Conservation (phyloP, 1,284 basidiomycete genomes). For the Erythrobasidium hasegawianum region DNA sequence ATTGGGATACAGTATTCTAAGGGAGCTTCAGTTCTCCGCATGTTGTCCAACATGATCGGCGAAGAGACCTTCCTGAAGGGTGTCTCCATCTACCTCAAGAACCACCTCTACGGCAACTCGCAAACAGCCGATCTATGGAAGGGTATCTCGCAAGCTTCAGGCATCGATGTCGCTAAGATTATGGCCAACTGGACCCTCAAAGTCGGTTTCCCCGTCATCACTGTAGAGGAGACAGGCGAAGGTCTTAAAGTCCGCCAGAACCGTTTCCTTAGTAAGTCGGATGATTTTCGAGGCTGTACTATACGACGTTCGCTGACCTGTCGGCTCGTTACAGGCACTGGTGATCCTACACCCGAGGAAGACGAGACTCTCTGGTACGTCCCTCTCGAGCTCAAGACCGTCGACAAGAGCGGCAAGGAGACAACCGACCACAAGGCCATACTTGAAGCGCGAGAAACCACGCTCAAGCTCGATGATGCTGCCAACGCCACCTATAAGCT, state of each 20-base stretch:
- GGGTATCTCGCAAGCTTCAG: slow-evolving; percentile 75
- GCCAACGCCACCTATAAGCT: slow-evolving; percentile 69
- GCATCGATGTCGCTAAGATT: slow-evolving; percentile 69
- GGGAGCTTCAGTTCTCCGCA: slow-evolving; percentile 86
- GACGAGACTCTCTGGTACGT: slow-evolving; percentile 88
- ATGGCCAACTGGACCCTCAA: slow-evolving; percentile 93
- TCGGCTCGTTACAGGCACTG: slow-evolving; percentile 30
- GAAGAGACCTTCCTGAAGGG: slow-evolving; percentile 62
- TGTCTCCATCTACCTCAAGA: slow-evolving; percentile 79
- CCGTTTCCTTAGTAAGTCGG: slow-evolving; percentile 78
- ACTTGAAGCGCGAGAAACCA: slow-evolving; percentile 66
- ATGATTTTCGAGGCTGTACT: background rate
- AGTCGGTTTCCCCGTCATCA: slow-evolving; percentile 63
- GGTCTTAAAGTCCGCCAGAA: slow-evolving; percentile 67
- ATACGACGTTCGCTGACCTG: background rate
- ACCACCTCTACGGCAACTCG: slow-evolving; percentile 75
- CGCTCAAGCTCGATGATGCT: slow-evolving; percentile 62
- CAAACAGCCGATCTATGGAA: slow-evolving; percentile 86
- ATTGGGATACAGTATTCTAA: slow-evolving; percentile 70
- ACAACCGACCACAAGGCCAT: slow-evolving; percentile 63
- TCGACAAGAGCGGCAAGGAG: slow-evolving; percentile 59
- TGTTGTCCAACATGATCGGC: slow-evolving; percentile 84
- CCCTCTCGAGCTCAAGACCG: slow-evolving; percentile 71
- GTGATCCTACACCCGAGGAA: slow-evolving; percentile 58
- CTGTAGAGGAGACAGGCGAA: slow-evolving; percentile 69